Base-by-base conservation (phyloP, 2,329 filamentous ascomycete species). In the Ceratocystis variospora region DNA sequence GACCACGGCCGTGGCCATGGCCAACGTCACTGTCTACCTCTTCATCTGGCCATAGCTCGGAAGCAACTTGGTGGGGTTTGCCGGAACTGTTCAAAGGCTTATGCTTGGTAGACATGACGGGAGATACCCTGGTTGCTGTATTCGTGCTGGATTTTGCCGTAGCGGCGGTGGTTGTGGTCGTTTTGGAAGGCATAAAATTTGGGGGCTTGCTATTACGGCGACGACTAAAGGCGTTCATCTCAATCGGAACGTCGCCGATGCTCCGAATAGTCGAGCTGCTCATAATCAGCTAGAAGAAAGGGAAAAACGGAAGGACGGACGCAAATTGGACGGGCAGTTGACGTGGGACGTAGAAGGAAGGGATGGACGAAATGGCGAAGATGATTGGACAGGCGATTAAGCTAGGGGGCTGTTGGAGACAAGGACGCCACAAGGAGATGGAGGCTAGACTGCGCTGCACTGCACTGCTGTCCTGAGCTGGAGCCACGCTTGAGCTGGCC, bases 11-110 rank as follows among this genome's bases (percentile, higher is more conserved):
- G 3, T 22, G 46, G 46, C 17, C 33, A 22, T 62, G 31, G 71
- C 83, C 79, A 70, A 85, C 83, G 64, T 80, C 79, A 3, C 72
- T 71, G 12, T 74, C 73, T 59, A 74, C 72, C 57, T 71, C 73
- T 66, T 69, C 70, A 5, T 70, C 70, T 10, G 71, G 70, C 44
- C 68, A 66, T 48, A 67, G 64, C n/a, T 65, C 71, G 17, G 66
- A 10, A 2, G 57, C 22, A 19, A 2, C 37, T 19, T 17, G 48
- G 19, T 63, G 61, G 61, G 22, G 8, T n/a, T 57, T 41, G 50
- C 31, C 10, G 7, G 53, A 7, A 28, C 22, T 28, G n/a, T 25
- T 31, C 12, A 33, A 8, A 22, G 53, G 28, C 22, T 33, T 33
- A 7, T 28, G 28, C 53, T 57, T 57, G 12, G 53, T 17, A 7